These are phyloP conservation scores for Coprinopsis cinerea DNA, from an alignment of 768 basidiomycete genomes.

Conservation along the genomic window DNA sequence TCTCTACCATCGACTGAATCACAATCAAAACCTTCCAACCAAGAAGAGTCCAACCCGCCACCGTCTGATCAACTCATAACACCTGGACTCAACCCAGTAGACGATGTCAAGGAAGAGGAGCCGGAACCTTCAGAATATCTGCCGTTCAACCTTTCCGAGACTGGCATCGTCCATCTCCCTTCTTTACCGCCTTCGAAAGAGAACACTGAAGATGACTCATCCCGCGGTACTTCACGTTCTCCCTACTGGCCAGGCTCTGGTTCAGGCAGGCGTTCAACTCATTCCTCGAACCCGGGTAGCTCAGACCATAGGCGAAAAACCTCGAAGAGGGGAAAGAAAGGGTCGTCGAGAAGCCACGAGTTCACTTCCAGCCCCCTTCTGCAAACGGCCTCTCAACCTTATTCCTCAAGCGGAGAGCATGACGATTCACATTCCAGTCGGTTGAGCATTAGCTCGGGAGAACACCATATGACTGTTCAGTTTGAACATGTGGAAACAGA, in stretches of 20 bases:
- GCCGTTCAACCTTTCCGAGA: slow-evolving; percentile 35
- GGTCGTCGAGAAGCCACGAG: too few relatives aligned
- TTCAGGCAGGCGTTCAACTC: neutral
- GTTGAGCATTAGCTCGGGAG: slow-evolving; percentile 18
- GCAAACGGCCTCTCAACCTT: neutral
- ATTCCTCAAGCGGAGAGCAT: slow-evolving; percentile 7
- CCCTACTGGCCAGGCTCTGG: neutral
- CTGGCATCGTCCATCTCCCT: slow-evolving; percentile 37
- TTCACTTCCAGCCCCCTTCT: too few relatives aligned
- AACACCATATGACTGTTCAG: slow-evolving; percentile 48
- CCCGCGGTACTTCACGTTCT: neutral
- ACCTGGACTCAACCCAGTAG: slow-evolving; percentile 9
- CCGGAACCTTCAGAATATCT: slow-evolving; percentile 5
- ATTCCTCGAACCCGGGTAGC: neutral
- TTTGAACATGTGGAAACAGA: slow-evolving; percentile 60
- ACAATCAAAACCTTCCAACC: neutral
- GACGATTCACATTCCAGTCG: slow-evolving; percentile 7
- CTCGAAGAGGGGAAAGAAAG: neutral
- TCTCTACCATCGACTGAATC: too few relatives aligned
- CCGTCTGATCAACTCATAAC: neutral
- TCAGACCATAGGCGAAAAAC: neutral
- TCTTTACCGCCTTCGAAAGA: slow-evolving; percentile 22
- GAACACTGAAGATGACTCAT: slow-evolving; percentile 11
- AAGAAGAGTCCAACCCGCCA: neutral
- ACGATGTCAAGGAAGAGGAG: slow-evolving; percentile 9